A percentile compares a stretch with the other conserved stretches of the same genome.
Evolutionary conservation across 768 basidiomycete species (phyloP).

Genomic region (Leccinum uliginosum): DNA sequence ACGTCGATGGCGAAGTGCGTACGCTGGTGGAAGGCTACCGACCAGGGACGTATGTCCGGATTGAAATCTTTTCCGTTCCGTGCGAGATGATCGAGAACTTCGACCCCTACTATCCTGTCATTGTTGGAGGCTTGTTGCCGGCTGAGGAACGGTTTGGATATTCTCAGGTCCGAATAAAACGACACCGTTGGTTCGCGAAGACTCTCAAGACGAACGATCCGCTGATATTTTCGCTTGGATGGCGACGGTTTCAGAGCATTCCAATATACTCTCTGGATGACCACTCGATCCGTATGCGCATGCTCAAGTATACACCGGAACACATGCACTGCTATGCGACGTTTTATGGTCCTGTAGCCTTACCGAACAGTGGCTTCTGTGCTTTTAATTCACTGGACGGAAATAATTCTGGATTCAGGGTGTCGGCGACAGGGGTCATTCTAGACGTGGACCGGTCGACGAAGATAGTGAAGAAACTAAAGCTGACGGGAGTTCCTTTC

Average conservation of each 20-base stretch:
- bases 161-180: conserved; percentile 92
- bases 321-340: conserved; percentile 99
- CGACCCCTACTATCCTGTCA: conserved; percentile 84
- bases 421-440: conserved; percentile 92
- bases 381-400: conserved; percentile 83
- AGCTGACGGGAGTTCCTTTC: conserved; percentile 90
- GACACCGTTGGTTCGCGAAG: conserved; percentile 88
- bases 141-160: conserved; percentile 92
- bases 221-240: conserved; percentile 93
- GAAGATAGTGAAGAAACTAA: conserved; percentile 98
- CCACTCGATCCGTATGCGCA: conserved; percentile 95
- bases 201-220: conserved; percentile 98
- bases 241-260: conserved; percentile 92
- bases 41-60: conserved; percentile 88
- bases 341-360: conserved; percentile 89
- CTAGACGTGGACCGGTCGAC: conserved; percentile 88
- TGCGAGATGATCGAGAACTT: conserved; percentile 93
- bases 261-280: conserved; percentile 97
- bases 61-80: conserved; percentile 82
- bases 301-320: conserved; percentile 99
- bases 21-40: conserved; percentile 85
- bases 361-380: conserved; percentile 96
- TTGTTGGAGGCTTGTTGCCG: conserved; percentile 86
- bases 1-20: conserved; percentile 70
- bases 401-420: conserved; percentile 73